phyloP scores from a whole-genome alignment of 148 eudicot genomes.

The Cornus controversa region DNA sequence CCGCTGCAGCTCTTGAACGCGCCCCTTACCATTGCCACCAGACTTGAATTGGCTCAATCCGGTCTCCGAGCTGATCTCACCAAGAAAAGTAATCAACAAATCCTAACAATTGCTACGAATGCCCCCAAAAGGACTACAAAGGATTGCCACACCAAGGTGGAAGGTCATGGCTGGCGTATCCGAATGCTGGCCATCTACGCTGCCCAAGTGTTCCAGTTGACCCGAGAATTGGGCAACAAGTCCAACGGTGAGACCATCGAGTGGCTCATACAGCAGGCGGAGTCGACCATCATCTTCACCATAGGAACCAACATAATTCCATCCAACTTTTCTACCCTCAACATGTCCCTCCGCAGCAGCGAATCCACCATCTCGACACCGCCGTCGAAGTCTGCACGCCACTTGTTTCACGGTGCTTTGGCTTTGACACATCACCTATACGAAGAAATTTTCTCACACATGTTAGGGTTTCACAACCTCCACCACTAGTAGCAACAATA shows the following conservation, averaged over 20 bases:
- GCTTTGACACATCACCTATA: too few relatives aligned
- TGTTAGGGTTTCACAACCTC: too few relatives aligned
- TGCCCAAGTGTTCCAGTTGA: slow-evolving; percentile 37
- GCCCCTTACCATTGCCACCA: too few relatives aligned
- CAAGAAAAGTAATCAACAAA: too few relatives aligned
- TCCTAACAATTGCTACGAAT: too few relatives aligned
- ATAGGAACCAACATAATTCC: slow-evolving; percentile 40
- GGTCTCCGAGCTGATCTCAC: too few relatives aligned
- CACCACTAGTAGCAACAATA: too few relatives aligned
- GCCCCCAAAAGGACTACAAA: slow-evolving; percentile 33
- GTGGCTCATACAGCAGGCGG: slow-evolving; percentile 43
- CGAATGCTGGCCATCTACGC: slow-evolving; percentile 42
- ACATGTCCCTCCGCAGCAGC: not conserved
- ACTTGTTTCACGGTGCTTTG: slow-evolving; percentile 7
- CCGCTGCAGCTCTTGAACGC: too few relatives aligned
- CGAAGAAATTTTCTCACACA: too few relatives aligned
- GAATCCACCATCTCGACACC: slow-evolving; percentile 1
- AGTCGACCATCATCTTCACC: slow-evolving; percentile 33
- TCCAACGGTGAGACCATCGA: slow-evolving; percentile 40
- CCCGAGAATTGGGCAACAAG: slow-evolving; percentile 34
- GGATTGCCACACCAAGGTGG: slow-evolving; percentile 43
- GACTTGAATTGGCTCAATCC: too few relatives aligned
- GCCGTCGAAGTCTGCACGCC: slow-evolving; percentile 7
- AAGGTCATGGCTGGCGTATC: slow-evolving; percentile 34
- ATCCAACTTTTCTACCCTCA: slow-evolving; percentile 26